These are phyloP conservation scores for Phylloporus rhodoxanthus DNA, from an alignment of 768 basidiomycete species.

Conservation along the genomic window DNA sequence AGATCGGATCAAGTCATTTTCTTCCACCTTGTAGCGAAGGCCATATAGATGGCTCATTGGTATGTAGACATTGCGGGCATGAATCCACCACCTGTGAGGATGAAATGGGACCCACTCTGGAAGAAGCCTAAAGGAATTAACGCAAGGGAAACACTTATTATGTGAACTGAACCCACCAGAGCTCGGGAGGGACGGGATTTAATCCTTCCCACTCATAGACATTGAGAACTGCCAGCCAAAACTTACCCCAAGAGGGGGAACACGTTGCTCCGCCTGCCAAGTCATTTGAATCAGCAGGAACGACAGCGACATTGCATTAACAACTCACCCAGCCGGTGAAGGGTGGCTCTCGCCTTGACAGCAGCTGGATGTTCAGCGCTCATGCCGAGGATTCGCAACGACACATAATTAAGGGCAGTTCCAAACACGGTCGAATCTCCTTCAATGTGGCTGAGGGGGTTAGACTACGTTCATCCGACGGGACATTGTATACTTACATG, in stretches of 20 bases:
- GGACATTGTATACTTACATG: slow-evolving; percentile 51
- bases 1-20: slow-evolving; percentile 69
- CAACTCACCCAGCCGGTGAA: too few relatives aligned
- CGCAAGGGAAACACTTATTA: neutral
- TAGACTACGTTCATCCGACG: neutral
- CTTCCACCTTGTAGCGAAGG: slow-evolving; percentile 57
- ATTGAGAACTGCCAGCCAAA: slow-evolving; percentile 89
- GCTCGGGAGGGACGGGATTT: too few relatives aligned
- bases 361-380: slow-evolving; percentile 80
- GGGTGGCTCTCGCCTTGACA: slow-evolving; percentile 72
- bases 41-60: slow-evolving; percentile 89
- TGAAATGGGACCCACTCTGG: slow-evolving; percentile 92
- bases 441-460: slow-evolving; percentile 74
- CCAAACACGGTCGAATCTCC: slow-evolving; percentile 92
- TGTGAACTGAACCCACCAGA: slow-evolving; percentile 52
- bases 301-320: neutral
- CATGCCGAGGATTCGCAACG: slow-evolving; percentile 81
- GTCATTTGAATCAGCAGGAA: neutral
- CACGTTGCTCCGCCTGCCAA: slow-evolving; percentile 66
- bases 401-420: slow-evolving; percentile 87
- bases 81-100: slow-evolving; percentile 97
- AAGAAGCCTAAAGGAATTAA: slow-evolving; percentile 55
- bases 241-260: slow-evolving; percentile 91
- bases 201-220: too few relatives aligned
- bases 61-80: slow-evolving; percentile 83